These are phyloP conservation scores for Alternaria sp. DNA, from an alignment of 2,329 filamentous ascomycete genomes.

Conservation along the genomic window DNA sequence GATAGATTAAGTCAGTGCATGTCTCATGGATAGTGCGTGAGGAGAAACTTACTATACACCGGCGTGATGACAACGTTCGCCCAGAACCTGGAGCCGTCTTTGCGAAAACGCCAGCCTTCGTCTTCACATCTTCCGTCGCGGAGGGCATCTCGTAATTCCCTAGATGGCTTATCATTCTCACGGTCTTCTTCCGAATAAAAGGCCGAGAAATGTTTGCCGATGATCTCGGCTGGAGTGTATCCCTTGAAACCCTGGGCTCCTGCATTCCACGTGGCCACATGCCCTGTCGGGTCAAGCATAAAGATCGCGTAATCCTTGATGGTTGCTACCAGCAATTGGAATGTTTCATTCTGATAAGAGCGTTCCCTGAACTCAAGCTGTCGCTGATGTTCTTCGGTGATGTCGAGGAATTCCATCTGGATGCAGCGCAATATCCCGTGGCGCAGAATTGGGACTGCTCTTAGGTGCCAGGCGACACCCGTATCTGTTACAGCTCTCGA, in stretches of 20 bases:
- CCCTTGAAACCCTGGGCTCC: slow-evolving; percentile 64
- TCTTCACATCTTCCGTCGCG: slow-evolving; percentile 64
- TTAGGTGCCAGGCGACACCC: slow-evolving; percentile 43
- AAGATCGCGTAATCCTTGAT: slow-evolving; percentile 70
- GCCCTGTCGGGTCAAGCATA: slow-evolving; percentile 63
- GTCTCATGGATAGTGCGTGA: not conserved
- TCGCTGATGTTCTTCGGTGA: slow-evolving; percentile 42
- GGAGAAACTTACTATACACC: slow-evolving; percentile 50
- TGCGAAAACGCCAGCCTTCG: slow-evolving; percentile 65
- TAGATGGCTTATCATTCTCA: slow-evolving; percentile 56
- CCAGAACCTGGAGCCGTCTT: slow-evolving; percentile 65
- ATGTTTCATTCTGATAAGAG: slow-evolving; percentile 59
- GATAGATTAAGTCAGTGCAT: not conserved
- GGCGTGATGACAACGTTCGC: slow-evolving; percentile 66
- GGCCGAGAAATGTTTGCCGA: slow-evolving; percentile 64
- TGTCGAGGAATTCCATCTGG: slow-evolving; percentile 51
- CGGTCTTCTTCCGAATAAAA: slow-evolving; percentile 63
- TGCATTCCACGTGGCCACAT: slow-evolving; percentile 64
- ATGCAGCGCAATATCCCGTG: slow-evolving; percentile 49
- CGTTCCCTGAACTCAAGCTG: slow-evolving; percentile 50
- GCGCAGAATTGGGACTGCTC: slow-evolving; percentile 54
- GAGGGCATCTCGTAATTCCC: slow-evolving; percentile 60
- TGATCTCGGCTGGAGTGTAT: slow-evolving; percentile 60
- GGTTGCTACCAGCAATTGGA: slow-evolving; percentile 66
- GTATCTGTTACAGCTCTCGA: slow-evolving; percentile 40